These are phyloP conservation scores for Gardenia jasminoides DNA, from an alignment of 257 asterid species.

Conservation along the genomic window DNA sequence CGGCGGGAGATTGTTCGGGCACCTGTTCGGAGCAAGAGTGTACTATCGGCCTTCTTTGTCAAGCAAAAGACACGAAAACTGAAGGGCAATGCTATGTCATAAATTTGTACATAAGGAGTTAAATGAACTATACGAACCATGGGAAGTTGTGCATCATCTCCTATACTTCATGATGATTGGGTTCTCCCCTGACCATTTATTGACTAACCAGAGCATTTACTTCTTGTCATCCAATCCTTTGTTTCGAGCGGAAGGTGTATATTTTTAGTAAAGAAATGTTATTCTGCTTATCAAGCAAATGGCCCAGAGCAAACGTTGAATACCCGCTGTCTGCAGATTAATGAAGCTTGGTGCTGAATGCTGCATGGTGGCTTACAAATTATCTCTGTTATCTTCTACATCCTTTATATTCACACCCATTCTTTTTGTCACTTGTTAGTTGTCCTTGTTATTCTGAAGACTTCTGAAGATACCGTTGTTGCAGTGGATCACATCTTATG, in stretches of 20 bases:
- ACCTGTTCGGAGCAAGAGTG: constrained; percentile 62
- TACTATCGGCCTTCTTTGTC: constrained; percentile 68
- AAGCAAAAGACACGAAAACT: constrained; percentile 59
- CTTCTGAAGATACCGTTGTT: not conserved
- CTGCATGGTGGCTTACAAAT: constrained; percentile 6
- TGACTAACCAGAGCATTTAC: constrained; percentile 10
- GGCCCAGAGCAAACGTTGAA: constrained; percentile 13
- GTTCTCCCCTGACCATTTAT: constrained; percentile 11
- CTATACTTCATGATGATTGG: not conserved
- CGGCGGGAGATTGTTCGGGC: constrained; percentile 38
- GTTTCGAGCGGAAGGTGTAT: constrained; percentile 8
- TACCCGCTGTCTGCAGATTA: constrained; percentile 6
- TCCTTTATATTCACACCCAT: not conserved
- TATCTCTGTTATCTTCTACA: not conserved
- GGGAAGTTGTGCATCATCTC: not conserved
- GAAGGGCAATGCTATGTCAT: constrained; percentile 29
- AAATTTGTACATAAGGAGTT: not conserved
- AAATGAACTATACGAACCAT: not conserved
- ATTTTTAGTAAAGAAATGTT: not conserved
- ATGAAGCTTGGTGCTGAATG: constrained; percentile 11
- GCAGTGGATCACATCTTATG: not conserved
- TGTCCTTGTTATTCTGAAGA: not conserved
- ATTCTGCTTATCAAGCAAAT: constrained; percentile 12
- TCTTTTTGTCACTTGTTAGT: not conserved
- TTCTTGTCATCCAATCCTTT: constrained; percentile 2